These are phyloP conservation scores for Tolypocladium tropicale DNA, from an alignment of 2,329 filamentous ascomycete species.

Conservation along the genomic window DNA sequence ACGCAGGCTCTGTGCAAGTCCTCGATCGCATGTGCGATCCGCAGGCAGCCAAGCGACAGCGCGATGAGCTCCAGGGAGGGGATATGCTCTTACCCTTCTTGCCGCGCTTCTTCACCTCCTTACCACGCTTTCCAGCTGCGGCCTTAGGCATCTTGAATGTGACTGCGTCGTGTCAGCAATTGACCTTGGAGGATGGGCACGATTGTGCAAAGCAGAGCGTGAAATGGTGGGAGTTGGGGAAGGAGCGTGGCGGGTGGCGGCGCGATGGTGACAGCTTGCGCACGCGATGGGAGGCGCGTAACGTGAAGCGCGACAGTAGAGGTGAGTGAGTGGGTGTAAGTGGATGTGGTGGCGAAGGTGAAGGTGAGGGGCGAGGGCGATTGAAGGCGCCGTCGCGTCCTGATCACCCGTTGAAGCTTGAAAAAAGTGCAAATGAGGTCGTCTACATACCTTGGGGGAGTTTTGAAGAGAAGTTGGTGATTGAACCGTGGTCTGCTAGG, in stretches of 20 bases:
- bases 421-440: slow-evolving; percentile 13
- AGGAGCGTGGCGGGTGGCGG: slow-evolving; percentile 11
- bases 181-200: not conserved
- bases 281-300: not conserved
- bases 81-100: slow-evolving; percentile 48
- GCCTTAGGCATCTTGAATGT: slow-evolving; percentile 49
- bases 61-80: not conserved
- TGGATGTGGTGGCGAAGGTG: not conserved
- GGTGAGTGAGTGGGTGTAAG: not conserved
- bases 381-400: slow-evolving; percentile 7
- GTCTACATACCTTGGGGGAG: slow-evolving; percentile 25
- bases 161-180: slow-evolving; percentile 7
- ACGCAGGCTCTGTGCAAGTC: not conserved
- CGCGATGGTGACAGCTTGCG: not conserved
- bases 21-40: not conserved
- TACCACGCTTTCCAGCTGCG: slow-evolving; percentile 39
- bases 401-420: slow-evolving; percentile 18
- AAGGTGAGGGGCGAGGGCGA: slow-evolving; percentile 18
- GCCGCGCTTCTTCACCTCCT: slow-evolving; percentile 43
- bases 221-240: not conserved
- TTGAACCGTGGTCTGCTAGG: slow-evolving; percentile 9
- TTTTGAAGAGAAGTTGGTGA: slow-evolving; percentile 13
- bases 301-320: not conserved
- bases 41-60: not conserved
- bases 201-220: not conserved